A percentile compares a stretch with the other conserved stretches of the same genome.
Conservation (phyloP, 192 early-diverging fungal genomes). For the Backusella tarrabulga region DNA sequence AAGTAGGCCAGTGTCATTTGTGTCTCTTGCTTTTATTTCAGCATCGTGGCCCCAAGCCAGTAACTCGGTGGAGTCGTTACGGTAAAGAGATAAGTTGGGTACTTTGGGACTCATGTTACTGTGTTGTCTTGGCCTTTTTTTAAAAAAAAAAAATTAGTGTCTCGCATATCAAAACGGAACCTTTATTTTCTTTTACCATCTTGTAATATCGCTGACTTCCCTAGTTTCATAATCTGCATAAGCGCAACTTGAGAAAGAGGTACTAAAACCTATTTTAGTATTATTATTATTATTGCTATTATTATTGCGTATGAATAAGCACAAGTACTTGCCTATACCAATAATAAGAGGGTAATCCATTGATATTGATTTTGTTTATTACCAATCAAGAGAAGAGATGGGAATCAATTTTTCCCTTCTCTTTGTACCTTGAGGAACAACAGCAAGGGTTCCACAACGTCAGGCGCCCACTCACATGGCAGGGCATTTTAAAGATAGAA, state of each 20-base stretch:
- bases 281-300: too few relatives aligned
- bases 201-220: constrained; percentile 45
- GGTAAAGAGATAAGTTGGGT: constrained; percentile 42
- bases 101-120: constrained; percentile 41
- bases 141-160: too few relatives aligned
- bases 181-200: constrained; percentile 34
- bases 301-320: background rate
- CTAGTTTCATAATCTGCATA: constrained; percentile 38
- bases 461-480: background rate
- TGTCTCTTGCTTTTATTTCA: constrained; percentile 29
- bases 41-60: constrained; percentile 46
- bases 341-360: constrained; percentile 28
- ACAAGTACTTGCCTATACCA: constrained; percentile 28
- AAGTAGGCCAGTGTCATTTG: constrained; percentile 35
- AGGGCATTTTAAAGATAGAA: too few relatives aligned
- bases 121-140: constrained; percentile 21
- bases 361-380: background rate
- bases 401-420: background rate
- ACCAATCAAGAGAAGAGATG: background rate
- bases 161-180: too few relatives aligned
- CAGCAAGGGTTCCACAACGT: background rate
- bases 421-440: background rate
- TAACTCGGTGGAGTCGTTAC: constrained; percentile 38
- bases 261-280: constrained; percentile 27
- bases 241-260: constrained; percentile 45